phyloP scores from a whole-genome alignment of 2,329 filamentous ascomycete species.

The Colletotrichum cuscutae region DNA sequence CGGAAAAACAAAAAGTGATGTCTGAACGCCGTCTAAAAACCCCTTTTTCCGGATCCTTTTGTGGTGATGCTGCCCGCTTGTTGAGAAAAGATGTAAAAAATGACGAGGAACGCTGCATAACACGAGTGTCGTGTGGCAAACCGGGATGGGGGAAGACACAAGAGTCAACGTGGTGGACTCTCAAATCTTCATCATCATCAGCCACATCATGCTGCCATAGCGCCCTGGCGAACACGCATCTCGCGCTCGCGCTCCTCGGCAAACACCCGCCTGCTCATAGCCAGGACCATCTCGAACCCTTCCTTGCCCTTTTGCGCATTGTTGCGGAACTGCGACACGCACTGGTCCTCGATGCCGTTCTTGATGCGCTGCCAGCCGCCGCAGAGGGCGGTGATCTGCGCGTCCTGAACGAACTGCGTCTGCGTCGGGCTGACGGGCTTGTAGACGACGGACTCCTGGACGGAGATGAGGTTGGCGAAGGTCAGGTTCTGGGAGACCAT shows the following conservation, averaged over 20 bases:
- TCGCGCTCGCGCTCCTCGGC: slow-evolving; percentile 84
- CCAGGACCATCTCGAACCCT: slow-evolving; percentile 93
- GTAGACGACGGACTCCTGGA: slow-evolving; percentile 94
- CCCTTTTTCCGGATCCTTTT: slow-evolving; percentile 15
- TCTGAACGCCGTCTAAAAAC: slow-evolving; percentile 27
- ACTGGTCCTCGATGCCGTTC: slow-evolving; percentile 93
- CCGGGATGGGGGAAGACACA: neutral
- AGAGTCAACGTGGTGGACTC: neutral
- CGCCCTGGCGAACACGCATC: slow-evolving; percentile 30
- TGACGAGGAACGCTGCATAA: slow-evolving; percentile 26
- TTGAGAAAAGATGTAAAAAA: neutral
- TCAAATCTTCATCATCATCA: neutral
- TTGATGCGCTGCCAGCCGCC: slow-evolving; percentile 98
- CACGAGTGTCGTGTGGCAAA: neutral
- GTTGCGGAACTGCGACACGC: slow-evolving; percentile 88
- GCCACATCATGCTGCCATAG: slow-evolving; percentile 7
- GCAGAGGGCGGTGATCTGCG: slow-evolving; percentile 91
- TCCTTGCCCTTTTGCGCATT: slow-evolving; percentile 92
- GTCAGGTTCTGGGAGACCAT: slow-evolving; percentile 98
- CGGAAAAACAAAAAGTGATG: neutral
- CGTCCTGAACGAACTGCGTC: slow-evolving; percentile 89
- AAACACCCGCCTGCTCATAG: slow-evolving; percentile 92
- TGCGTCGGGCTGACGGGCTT: slow-evolving; percentile 66
- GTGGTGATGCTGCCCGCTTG: slow-evolving; percentile 27
- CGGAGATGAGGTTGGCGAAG: slow-evolving; percentile 87